Evolutionary conservation across 768 basidiomycete species (phyloP), one percentile per base, ranked within the genome.

Genomic region (Cyclocybe cylindracea): DNA sequence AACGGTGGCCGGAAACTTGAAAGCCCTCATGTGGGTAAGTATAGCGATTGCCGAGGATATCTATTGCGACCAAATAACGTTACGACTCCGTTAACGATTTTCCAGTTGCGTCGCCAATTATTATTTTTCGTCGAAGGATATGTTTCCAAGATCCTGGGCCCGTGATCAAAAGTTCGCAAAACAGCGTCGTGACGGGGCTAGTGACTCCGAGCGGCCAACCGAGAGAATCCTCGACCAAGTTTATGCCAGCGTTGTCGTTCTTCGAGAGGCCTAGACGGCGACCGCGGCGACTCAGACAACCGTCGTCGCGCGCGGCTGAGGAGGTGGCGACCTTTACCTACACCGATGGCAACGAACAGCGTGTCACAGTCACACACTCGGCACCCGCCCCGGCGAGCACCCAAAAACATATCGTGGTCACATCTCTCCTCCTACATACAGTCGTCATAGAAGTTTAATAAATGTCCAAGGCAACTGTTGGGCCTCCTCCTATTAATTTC

Each of bases 41-140:
- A 60, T 65, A 63, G 64, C 63, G 59, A 65, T 69, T 61, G 62
- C 68, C 68, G 66, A 24, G 2, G 24, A 62, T 66, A 67, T 66
- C 61, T 66, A 60, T 65, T 62, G 62, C 58, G 64, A 64, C 56
- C 61, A 60, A 68, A 60, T 66, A 64, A 63, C 67, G 65, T 66
- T 61, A 63, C 54, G 59, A 52, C 39, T 58, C 61, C 66, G 64
- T 69, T 66, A 65, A 63, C 58, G 61, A 62, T 62, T 62, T 61
- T 59, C 65, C 61, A 64, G 59, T 61, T 62, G 24, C 2, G 24
- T 5, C 24, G 5, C 59, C 51, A 51, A 53, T 50, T 48, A 62
- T 60, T 61, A 58, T 57, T 60, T 63, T 60, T 55, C 46, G 41
- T 53, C 50, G 41, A 39, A 43, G 44, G 48, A 36, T 53, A 54